These are phyloP conservation scores for Camelina sativa DNA, from an alignment of 345 rosid species.

Conservation along the genomic window DNA sequence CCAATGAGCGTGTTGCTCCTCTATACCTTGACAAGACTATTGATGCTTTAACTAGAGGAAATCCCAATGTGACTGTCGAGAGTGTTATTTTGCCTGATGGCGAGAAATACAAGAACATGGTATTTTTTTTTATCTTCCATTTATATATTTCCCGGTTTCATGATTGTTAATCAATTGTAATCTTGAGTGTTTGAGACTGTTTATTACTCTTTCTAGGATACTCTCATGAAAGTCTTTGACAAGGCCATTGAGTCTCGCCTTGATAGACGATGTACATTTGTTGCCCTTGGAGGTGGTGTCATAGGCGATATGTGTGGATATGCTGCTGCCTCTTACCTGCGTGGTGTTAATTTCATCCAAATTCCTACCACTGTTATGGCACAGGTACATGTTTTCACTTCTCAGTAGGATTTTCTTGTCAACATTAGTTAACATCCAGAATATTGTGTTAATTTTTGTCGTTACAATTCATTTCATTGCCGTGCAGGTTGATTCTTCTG, in stretches of 20 bases:
- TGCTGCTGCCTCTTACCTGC: constrained; percentile 94
- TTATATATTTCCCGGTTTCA: background rate
- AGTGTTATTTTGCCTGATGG: constrained; percentile 92
- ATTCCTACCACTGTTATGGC: constrained; percentile 99
- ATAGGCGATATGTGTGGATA: constrained; percentile 98
- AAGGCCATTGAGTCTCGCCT: constrained; percentile 89
- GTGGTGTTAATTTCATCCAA: constrained; percentile 98
- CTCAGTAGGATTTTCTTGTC: background rate
- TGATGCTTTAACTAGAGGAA: constrained; percentile 76
- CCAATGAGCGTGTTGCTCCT: constrained; percentile 75
- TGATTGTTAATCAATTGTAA: background rate
- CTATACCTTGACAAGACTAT: constrained; percentile 79
- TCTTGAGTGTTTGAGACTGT: constrained; percentile 2
- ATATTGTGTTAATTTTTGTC: background rate
- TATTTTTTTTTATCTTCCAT: constrained; percentile 33
- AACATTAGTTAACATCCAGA: background rate
- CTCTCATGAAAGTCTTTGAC: constrained; percentile 89
- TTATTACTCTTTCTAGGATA: constrained; percentile 55
- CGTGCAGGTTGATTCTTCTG: constrained; percentile 93
- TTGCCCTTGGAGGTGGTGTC: constrained; percentile 98
- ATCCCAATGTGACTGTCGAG: constrained; percentile 83
- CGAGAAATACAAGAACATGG: constrained; percentile 91
- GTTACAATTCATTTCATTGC: constrained; percentile 22
- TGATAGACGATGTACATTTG: constrained; percentile 85
- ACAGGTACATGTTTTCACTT: constrained; percentile 57